Evolutionary conservation across 139 green algal species (phyloP), one percentile per base, ranked within the genome.

Genomic region (Tetraselmis chui): DNA sequence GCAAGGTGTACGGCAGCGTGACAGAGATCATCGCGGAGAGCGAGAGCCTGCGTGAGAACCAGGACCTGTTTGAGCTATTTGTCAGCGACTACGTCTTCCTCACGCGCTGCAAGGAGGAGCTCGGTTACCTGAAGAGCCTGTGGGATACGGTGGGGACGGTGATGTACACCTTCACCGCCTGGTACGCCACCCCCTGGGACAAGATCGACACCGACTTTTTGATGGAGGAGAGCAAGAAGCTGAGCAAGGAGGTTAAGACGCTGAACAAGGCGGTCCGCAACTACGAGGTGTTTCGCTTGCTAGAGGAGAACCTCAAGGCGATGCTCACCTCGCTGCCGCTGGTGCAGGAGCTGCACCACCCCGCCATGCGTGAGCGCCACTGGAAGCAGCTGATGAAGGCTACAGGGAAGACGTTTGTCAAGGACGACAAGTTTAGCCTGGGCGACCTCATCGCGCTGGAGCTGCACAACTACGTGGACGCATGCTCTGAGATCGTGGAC

Each of bases 21-120:
- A 86, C 81, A 2, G 32, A 79, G 30, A 94, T 97, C 30, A 89
- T 92, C 25, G 85, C 86, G 0, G 92, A 97, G 76, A 87, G 85
- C n/a, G 92, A 94, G 83, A 80, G 92, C 80, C 88, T 97, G 79
- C 92, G 94, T 80, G 92, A 96, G 87, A 87, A 86, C 74, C 94
- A 98, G 88, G 94, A 97, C 25, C 87, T 97, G 74, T 98, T 98
- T 86, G 94, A 98, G 90, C 88, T 97, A 5, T 94, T 92, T 58
- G 88, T 94, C 79, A 87, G 86, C 23, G 92, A 96, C 85, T 97
- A 97, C 91, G 78, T 95, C 1, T 82, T 89, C 76, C 89, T 98
- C 79, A 88, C 89, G 74, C 88, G 92, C 80, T 98, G 94, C 87
- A 84, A 81, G 82, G 94, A 98, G 87, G 94, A 98, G 88, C 86